Conservation (phyloP, 2,329 filamentous ascomycete genomes). For the Ophiostoma ips region DNA sequence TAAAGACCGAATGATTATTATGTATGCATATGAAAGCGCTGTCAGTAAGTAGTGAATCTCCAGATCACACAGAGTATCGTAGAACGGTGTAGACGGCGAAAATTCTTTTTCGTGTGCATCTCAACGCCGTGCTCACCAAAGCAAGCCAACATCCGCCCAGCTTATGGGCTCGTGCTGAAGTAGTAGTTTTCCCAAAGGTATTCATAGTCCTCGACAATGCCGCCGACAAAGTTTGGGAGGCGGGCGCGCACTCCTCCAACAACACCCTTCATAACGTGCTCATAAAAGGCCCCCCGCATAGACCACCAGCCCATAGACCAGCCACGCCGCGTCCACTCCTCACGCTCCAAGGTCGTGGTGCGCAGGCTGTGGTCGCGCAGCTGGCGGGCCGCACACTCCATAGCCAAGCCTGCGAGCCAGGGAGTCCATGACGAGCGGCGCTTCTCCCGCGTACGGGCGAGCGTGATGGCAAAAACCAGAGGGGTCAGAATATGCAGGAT, state of each 20-base stretch:
- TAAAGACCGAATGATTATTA: too few relatives aligned
- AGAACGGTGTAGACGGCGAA: neutral
- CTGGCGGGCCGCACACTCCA: conserved; percentile 84
- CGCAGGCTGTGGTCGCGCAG: conserved; percentile 59
- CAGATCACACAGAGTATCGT: too few relatives aligned
- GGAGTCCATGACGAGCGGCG: conserved; percentile 60
- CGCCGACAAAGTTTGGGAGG: conserved; percentile 67
- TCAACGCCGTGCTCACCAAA: neutral
- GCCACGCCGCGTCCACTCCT: conserved; percentile 76
- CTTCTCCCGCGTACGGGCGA: conserved; percentile 38
- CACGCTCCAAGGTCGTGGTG: conserved; percentile 75
- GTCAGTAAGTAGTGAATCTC: too few relatives aligned
- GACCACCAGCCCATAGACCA: conserved; percentile 92
- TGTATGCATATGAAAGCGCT: neutral
- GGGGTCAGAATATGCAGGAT: conserved; percentile 84
- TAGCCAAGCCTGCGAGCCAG: conserved; percentile 72
- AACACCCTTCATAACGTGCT: conserved; percentile 70
- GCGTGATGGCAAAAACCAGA: conserved; percentile 69
- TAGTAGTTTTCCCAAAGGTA: conserved; percentile 98
- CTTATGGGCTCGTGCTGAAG: conserved; percentile 47
- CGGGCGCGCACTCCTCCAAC: conserved; percentile 61
- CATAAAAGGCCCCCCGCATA: conserved; percentile 94
- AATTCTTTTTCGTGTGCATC: neutral
- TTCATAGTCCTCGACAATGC: conserved; percentile 88
- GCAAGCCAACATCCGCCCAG: neutral